Base-by-base conservation (phyloP, 352 stramenopile species). In the Globisporangium apiculatum region DNA sequence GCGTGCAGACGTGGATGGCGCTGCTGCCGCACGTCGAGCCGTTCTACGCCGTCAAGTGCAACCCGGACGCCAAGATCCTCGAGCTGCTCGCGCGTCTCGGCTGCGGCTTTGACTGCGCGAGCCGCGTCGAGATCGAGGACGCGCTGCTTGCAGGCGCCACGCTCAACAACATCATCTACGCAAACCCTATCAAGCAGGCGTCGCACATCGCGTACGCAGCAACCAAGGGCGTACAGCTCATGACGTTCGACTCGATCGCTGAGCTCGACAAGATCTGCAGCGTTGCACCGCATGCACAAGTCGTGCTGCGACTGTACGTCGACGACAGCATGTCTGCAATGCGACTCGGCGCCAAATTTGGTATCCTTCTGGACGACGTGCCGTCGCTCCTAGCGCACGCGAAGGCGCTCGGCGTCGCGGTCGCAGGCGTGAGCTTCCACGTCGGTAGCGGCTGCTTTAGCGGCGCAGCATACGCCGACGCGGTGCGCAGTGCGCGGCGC, bases 41-140 rank as follows among this genome's bases (percentile, higher is more conserved):
- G 7, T 98, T 91, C 67, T 98, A 98, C 67, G 95, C 95, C 43
- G 89, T 98, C 67, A 98, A 98, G 71, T 98, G 93, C 73, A 98
- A 98, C 71, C 87, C 89, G 12, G 91, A 98, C 66, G 48, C 70
- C 40, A 59, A 75, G 17, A 76, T 96, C 48, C 74, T 94, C 55
- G 62, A 81, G 51, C 69, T 67, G 53, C 65, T 93, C 17, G 67
- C 79, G 52, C 65, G 78, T 61, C 71, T 89, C 61, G 83, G 84
- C 65, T 76, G 67, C 8, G 78, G 80, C 64, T 98, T 98, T 68
- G 95, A 98, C 75, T 98, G 93, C 68, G 95, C 93, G 42, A 96
- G 78, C 7, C 65, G 74, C 60, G 77, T 67, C 37, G 95, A 98
- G 64, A 97, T 98, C 62, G 55, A 82, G 53, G 67, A 91, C 5